Conservation (phyloP, 345 rosid genomes). For the Gossypium turneri region DNA sequence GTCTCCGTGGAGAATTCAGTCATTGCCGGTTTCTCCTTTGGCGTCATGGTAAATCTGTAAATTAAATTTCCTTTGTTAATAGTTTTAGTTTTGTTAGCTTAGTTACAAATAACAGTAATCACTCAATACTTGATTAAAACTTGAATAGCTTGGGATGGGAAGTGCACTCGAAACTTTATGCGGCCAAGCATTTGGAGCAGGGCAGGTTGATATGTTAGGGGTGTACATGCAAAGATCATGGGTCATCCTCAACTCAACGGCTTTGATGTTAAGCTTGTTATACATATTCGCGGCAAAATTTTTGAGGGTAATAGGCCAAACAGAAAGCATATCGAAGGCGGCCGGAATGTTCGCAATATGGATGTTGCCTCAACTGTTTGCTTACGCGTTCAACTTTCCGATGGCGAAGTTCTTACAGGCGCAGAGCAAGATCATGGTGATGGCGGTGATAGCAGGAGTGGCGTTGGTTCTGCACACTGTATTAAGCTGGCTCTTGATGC, state of each 20-base stretch:
- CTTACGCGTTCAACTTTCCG: slow-evolving; percentile 72
- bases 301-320: slow-evolving; percentile 65
- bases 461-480: slow-evolving; percentile 54
- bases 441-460: slow-evolving; percentile 61
- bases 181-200: slow-evolving; percentile 92
- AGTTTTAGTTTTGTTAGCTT: neutral
- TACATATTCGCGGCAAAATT: slow-evolving; percentile 60
- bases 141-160: slow-evolving; percentile 89
- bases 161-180: slow-evolving; percentile 93
- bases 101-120: neutral
- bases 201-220: slow-evolving; percentile 80
- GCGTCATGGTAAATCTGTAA: slow-evolving; percentile 51
- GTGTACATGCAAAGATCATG: slow-evolving; percentile 89
- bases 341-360: slow-evolving; percentile 66
- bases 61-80: neutral
- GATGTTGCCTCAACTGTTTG: slow-evolving; percentile 90
- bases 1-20: slow-evolving; percentile 85
- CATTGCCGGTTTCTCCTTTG: slow-evolving; percentile 92
- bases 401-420: slow-evolving; percentile 80
- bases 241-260: slow-evolving; percentile 66
- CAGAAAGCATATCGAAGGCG: slow-evolving; percentile 49
- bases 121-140: neutral
- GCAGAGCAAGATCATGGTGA: slow-evolving; percentile 86
- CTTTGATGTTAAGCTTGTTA: slow-evolving; percentile 45
- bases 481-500: slow-evolving; percentile 67